A percentile compares a stretch with the other conserved stretches of the same genome.
Conservation (phyloP, 2,329 filamentous ascomycete genomes). For the Colletotrichum acutatum region DNA sequence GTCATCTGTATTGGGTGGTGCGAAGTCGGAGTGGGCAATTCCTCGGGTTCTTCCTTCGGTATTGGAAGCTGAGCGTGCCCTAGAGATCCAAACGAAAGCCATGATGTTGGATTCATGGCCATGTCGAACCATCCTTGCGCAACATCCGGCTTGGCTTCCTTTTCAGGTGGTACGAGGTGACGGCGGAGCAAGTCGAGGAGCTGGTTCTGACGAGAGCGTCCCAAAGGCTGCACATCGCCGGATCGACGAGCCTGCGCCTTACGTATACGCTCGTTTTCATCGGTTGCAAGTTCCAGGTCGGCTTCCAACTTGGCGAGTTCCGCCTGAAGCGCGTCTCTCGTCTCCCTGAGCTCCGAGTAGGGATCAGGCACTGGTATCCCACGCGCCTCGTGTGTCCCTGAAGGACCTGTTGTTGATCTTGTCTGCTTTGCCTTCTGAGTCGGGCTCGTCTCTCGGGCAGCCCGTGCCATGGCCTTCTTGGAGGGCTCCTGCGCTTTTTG, state of each 20-base stretch:
- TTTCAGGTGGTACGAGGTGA: conserved; percentile 52
- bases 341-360: conserved; percentile 59
- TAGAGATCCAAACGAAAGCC: conserved; percentile 61
- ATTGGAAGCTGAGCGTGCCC: conserved; percentile 40
- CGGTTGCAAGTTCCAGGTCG: conserved; percentile 67
- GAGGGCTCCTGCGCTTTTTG: conserved; percentile 19
- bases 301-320: conserved; percentile 67
- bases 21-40: conserved; percentile 60
- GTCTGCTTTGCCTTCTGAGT: conserved; percentile 2
- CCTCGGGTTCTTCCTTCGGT: conserved; percentile 41
- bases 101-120: conserved; percentile 61
- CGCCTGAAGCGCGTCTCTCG: conserved; percentile 63
- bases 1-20: conserved; percentile 74
- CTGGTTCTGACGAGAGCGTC: conserved; percentile 47
- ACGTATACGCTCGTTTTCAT: conserved; percentile 68
- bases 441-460: conserved; percentile 3
- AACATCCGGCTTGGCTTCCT: conserved; percentile 41
- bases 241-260: conserved; percentile 51
- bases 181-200: conserved; percentile 54
- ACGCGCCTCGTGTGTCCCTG: conserved; percentile 51
- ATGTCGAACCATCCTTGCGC: conserved; percentile 58
- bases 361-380: conserved; percentile 54
- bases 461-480: conserved; percentile 34
- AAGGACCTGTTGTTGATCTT: neutral
- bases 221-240: conserved; percentile 40